Evolutionary conservation across 2,329 filamentous ascomycete species (phyloP).

Genomic region (Ophiostoma pallidulum): DNA sequence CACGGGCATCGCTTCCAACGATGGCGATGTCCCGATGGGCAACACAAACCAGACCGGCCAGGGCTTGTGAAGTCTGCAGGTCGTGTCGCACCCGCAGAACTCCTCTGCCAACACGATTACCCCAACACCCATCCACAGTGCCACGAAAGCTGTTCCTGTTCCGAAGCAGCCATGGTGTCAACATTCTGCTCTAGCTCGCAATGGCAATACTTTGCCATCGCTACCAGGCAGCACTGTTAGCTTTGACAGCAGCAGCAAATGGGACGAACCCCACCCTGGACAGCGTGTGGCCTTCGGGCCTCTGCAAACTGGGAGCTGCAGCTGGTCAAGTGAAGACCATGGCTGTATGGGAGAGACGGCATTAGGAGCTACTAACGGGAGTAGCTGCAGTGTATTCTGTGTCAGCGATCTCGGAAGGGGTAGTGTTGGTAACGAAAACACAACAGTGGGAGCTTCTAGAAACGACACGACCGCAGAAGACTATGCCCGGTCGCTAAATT

Average conservation of each 20-base stretch:
- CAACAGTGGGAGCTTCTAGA: slow-evolving; percentile 3
- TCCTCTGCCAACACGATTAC: slow-evolving; percentile 7
- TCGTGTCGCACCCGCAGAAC: slow-evolving; percentile 38
- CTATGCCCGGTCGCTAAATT: slow-evolving; percentile 16
- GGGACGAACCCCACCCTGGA: slow-evolving; percentile 40
- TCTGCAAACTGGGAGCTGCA: slow-evolving; percentile 15
- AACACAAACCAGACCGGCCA: slow-evolving; percentile 22
- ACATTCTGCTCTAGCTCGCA: background rate
- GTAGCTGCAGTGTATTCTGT: background rate
- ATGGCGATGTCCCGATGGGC: slow-evolving; percentile 28
- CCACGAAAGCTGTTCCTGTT: slow-evolving; percentile 8
- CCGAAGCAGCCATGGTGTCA: background rate
- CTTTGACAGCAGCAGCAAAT: slow-evolving; percentile 18
- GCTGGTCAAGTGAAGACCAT: background rate
- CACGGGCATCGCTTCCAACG: slow-evolving; percentile 15
- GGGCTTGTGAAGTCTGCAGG: slow-evolving; percentile 48
- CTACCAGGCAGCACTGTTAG: background rate
- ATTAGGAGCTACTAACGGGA: background rate
- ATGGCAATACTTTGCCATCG: background rate
- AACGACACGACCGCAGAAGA: slow-evolving; percentile 42
- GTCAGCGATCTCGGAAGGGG: slow-evolving; percentile 10
- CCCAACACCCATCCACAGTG: slow-evolving; percentile 24
- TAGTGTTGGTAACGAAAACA: background rate
- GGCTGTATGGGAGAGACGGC: background rate
- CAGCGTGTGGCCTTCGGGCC: slow-evolving; percentile 25